A percentile compares a stretch with the other conserved stretches of the same genome.
Conservation (phyloP, 441 rosid species). For the Isatis lusitanica region DNA sequence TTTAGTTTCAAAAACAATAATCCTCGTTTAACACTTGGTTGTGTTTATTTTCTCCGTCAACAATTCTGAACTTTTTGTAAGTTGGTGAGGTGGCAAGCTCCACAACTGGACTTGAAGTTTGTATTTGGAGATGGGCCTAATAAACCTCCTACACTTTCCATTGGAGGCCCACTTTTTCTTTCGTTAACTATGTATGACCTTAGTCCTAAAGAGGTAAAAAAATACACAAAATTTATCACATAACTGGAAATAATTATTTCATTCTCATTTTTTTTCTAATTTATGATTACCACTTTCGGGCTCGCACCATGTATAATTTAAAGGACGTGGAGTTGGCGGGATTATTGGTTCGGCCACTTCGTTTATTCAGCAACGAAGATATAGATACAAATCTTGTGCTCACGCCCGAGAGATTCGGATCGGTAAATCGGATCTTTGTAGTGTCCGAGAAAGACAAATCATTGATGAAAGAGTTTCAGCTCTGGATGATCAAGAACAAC, state of each 20-base stretch:
- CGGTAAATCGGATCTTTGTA: conserved; percentile 43
- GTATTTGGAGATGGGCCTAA: conserved; percentile 41
- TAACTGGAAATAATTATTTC: not conserved
- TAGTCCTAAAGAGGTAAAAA: conserved; percentile 51
- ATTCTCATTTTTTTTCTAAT: not conserved
- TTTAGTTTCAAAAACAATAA: not conserved
- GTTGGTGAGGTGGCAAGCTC: conserved; percentile 32
- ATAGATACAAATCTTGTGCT: conserved; percentile 39
- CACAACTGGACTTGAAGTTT: conserved; percentile 40
- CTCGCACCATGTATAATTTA: not conserved
- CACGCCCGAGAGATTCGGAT: conserved; percentile 40
- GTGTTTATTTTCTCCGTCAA: not conserved
- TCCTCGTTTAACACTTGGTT: not conserved
- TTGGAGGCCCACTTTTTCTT: conserved; percentile 42
- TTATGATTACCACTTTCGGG: not conserved
- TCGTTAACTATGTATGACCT: conserved; percentile 41
- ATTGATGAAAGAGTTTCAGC: conserved; percentile 32
- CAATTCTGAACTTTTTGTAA: not conserved
- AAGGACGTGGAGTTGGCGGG: conserved; percentile 56
- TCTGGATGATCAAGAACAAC: conserved; percentile 49
- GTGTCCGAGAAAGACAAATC: conserved; percentile 42
- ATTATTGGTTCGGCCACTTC: conserved; percentile 44
- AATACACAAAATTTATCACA: not conserved
- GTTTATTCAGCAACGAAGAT: conserved; percentile 42
- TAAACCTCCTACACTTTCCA: conserved; percentile 45